Evolutionary conservation across 306 rosid genomes (phyloP).

Genomic region (Prinsepia uniflora): DNA sequence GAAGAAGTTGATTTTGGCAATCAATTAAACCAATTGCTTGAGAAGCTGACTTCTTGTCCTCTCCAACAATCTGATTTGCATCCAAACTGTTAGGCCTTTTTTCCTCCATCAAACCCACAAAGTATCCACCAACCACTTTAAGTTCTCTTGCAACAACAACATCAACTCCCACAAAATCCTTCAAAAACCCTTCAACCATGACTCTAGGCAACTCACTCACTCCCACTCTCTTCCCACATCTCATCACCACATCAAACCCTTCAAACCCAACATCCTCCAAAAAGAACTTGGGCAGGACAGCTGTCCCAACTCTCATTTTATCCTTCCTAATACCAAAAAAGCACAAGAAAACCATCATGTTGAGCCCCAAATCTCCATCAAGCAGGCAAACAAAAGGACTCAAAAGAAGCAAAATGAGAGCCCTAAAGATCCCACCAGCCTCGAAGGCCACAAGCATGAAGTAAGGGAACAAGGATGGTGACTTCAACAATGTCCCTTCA

Average conservation of each 20-base stretch:
- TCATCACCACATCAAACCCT: constrained; percentile 50
- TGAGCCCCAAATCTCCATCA: constrained; percentile 49
- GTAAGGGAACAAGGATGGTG: constrained; percentile 55
- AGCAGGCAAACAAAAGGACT: constrained; percentile 52
- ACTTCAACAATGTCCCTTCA: constrained; percentile 45
- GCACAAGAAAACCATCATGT: constrained; percentile 54
- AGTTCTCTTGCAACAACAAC: constrained; percentile 55
- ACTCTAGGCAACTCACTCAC: constrained; percentile 51
- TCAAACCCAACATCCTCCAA: constrained; percentile 55
- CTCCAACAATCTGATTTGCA: constrained; percentile 21
- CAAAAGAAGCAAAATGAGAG: constrained; percentile 42
- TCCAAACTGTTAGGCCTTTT: background rate
- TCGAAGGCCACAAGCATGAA: constrained; percentile 79
- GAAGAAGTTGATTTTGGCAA: constrained; percentile 29
- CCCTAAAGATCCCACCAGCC: constrained; percentile 56
- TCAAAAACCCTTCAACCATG: constrained; percentile 63
- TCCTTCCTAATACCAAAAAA: constrained; percentile 50
- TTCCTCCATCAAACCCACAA: constrained; percentile 52
- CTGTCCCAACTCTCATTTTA: constrained; percentile 38
- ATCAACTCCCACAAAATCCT: constrained; percentile 54
- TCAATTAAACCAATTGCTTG: constrained; percentile 26
- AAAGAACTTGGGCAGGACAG: constrained; percentile 68
- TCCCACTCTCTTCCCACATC: constrained; percentile 42
- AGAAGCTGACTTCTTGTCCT: background rate
- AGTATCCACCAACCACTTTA: constrained; percentile 45